A percentile compares a stretch with the other conserved stretches of the same genome.
Evolutionary conservation across 129 eudicot species (phyloP).

Genomic region (Pulicaria dysenterica): DNA sequence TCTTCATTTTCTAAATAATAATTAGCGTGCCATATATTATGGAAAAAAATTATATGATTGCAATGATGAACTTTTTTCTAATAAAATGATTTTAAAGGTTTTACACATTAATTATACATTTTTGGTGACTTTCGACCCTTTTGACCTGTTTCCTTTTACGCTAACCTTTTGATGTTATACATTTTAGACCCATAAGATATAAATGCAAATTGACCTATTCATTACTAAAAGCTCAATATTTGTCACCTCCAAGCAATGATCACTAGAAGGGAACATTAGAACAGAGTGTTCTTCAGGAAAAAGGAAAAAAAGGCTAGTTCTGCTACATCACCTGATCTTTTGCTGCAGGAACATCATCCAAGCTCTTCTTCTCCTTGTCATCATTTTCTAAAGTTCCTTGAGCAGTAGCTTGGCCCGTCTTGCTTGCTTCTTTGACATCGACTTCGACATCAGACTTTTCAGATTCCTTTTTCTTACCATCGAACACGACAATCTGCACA

Average conservation of each 20-base stretch:
- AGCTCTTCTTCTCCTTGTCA: constrained; percentile 20
- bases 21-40: not conserved
- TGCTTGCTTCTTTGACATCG: constrained; percentile 36
- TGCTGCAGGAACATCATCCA: constrained; percentile 21
- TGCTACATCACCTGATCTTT: constrained; percentile 44
- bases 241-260: not conserved
- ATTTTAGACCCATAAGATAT: not conserved
- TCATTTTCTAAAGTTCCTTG: constrained; percentile 37
- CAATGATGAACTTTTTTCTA: not conserved
- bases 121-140: not conserved
- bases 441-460: constrained; percentile 24
- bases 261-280: too few species aligned
- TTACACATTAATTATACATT: not conserved
- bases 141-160: not conserved
- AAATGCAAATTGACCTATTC: not conserved
- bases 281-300: not conserved
- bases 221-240: not conserved
- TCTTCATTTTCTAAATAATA: not conserved
- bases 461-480: constrained; percentile 46
- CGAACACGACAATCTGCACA: constrained; percentile 57
- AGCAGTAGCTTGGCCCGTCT: constrained; percentile 27
- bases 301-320: not conserved
- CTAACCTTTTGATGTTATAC: not conserved
- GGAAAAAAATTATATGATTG: not conserved
- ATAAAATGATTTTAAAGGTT: not conserved